Percentiles rank a stretch among this genome's conserved stretches.
Evolutionary conservation across 164 flowering plant genomes (phyloP).

Genomic region (Echeveria elegans): DNA sequence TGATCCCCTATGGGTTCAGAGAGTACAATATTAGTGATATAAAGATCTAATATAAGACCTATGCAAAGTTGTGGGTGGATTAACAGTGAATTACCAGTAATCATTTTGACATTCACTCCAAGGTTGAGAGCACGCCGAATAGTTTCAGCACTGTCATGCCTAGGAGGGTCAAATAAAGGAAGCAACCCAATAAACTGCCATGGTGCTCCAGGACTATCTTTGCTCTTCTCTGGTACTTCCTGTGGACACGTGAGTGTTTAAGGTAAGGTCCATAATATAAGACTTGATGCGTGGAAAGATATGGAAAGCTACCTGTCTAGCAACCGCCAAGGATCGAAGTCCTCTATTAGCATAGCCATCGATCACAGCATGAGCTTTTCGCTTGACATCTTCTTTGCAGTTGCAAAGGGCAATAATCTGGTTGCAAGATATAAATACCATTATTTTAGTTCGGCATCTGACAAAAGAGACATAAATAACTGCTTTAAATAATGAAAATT

Average conservation of each 20-base stretch:
- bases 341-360: conserved; percentile 45
- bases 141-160: conserved; percentile 47
- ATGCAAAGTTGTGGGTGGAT: neutral
- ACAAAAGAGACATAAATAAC: neutral
- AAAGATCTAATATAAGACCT: neutral
- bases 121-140: conserved; percentile 41
- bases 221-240: conserved; percentile 37
- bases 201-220: conserved; percentile 30
- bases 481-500: neutral
- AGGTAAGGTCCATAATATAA: neutral
- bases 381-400: conserved; percentile 30
- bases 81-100: conserved; percentile 22
- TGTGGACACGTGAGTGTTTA: conserved; percentile 10
- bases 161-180: conserved; percentile 39
- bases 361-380: conserved; percentile 27
- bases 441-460: neutral
- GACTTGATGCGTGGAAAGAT: neutral
- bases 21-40: neutral
- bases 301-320: conserved; percentile 24
- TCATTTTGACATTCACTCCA: conserved; percentile 46
- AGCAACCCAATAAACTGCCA: conserved; percentile 42
- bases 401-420: conserved; percentile 38
- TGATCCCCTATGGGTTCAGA: conserved; percentile 26
- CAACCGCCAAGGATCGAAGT: conserved; percentile 40
- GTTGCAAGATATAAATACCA: neutral